phyloP scores from a whole-genome alignment of 805 yeast species.

The Metschnikowia lochheadii region DNA sequence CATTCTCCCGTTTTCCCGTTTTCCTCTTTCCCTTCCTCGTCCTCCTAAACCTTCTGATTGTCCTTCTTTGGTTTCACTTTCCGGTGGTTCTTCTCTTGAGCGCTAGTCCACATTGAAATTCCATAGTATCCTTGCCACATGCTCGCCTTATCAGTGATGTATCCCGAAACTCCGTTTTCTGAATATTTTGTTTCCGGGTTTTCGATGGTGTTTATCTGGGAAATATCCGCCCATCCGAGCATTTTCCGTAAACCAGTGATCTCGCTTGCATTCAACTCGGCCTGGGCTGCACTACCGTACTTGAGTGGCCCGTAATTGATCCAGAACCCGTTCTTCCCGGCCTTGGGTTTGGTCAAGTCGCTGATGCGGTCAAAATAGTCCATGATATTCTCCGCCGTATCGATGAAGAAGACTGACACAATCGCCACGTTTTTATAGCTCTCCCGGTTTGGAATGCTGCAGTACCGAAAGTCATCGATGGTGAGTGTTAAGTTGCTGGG shows the following conservation, averaged over 20 bases:
- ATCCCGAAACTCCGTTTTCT: slow-evolving; percentile 42
- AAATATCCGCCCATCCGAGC: slow-evolving; percentile 60
- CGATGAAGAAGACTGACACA: slow-evolving; percentile 74
- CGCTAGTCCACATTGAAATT: slow-evolving; percentile 52
- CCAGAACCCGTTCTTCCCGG: slow-evolving; percentile 59
- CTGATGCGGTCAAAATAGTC: slow-evolving; percentile 69
- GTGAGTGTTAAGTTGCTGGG: slow-evolving; percentile 48
- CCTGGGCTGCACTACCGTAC: slow-evolving; percentile 80
- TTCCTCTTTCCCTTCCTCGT: no score
- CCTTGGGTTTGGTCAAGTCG: slow-evolving; percentile 30
- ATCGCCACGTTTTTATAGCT: slow-evolving; percentile 48
- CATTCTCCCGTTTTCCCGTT: no score
- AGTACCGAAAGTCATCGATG: slow-evolving; percentile 63
- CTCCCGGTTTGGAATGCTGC: slow-evolving; percentile 29
- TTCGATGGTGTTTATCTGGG: slow-evolving; percentile 13
- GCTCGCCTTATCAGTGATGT: slow-evolving; percentile 60
- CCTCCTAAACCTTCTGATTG: not conserved
- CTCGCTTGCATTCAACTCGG: slow-evolving; percentile 74
- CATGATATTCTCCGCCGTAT: slow-evolving; percentile 85
- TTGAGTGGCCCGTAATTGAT: slow-evolving; percentile 89
- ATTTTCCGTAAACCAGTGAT: slow-evolving; percentile 45
- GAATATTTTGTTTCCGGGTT: slow-evolving; percentile 5
- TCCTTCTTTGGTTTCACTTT: slow-evolving; percentile 3
- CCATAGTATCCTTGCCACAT: slow-evolving; percentile 81
- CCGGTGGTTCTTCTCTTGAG: slow-evolving; percentile 24